Base-by-base conservation (phyloP, 108 stramenopile genomes). In the Fragilaria radians region DNA sequence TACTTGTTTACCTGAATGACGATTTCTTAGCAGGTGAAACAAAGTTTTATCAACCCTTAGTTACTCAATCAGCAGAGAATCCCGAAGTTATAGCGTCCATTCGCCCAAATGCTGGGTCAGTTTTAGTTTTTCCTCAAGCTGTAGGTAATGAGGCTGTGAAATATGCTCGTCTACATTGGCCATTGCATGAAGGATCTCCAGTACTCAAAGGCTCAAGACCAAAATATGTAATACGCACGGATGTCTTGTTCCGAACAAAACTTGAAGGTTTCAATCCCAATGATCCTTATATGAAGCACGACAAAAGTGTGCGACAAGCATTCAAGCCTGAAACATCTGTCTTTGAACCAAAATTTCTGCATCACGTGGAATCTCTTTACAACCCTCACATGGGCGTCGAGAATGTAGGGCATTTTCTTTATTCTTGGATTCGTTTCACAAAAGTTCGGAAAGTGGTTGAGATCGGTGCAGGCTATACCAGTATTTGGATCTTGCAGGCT, bases 171-270 rank as follows among this genome's bases (percentile, higher is more conserved):
- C 28, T 56, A 17, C 30, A 80, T 30, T 88, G 88, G 88, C 82
- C 86, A 27, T 47, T 77, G 21, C 92, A 93, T 63, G 92, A 86
- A 58, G 92, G 92, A 27, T 79, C 85, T 23, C 77, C 79, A 5
- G 85, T 88, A 3, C 57, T 54, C 7, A 63, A 57, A 21, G 86
- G 79, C 1, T 64, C 49, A 14, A 62, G 88, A 61, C 74, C 88
- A 4, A 93, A 93, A 57, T 93, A 89, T 65, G 86, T 93, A 3
- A 86, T 93, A 68, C 80, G 92, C 46, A 86, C 85, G n/a, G 92
- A 93, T 65, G 67, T 81, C 1, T 56, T 93, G 48, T 87, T 88
- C 54, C 71, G 65, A 21, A 76, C 75, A 31, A 67, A 69, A 29
- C 28, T 48, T 11, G n/a, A n/a, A n/a, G n/a, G n/a, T n/a, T n/a